phyloP scores from a whole-genome alignment of 768 basidiomycete genomes.

The Zangia roseola region DNA sequence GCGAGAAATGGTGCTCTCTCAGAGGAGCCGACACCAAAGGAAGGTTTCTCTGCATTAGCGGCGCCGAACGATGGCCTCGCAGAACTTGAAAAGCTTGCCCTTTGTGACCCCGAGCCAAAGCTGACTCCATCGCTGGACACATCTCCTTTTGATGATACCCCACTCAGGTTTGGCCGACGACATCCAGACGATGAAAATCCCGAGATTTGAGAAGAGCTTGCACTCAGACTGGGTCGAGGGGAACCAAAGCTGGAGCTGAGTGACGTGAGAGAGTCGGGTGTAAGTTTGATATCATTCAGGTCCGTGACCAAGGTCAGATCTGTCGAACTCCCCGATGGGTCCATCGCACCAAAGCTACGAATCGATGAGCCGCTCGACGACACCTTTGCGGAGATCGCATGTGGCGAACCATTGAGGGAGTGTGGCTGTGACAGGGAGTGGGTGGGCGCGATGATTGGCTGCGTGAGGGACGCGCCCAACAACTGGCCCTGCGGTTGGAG shows the following conservation, averaged over 20 bases:
- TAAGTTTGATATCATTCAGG: conserved; percentile 21
- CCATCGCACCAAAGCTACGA: conserved; percentile 13
- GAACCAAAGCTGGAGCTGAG: conserved; percentile 27
- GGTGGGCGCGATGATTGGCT: conserved; percentile 22
- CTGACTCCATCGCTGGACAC: conserved; percentile 12
- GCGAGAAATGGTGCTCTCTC: conserved; percentile 20
- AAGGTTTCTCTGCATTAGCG: conserved; percentile 15
- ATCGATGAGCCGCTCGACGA: conserved; percentile 23
- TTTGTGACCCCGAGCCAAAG: conserved; percentile 20
- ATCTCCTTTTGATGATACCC: conserved; percentile 21
- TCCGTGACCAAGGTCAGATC: conserved; percentile 27
- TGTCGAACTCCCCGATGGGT: conserved; percentile 9
- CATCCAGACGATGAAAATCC: conserved; percentile 26
- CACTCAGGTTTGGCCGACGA: conserved; percentile 22
- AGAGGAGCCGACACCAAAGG: conserved; percentile 11
- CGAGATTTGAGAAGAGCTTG: conserved; percentile 28
- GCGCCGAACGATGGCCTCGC: conserved; percentile 18
- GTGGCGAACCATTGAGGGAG: conserved; percentile 31
- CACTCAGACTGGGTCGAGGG: conserved; percentile 25
- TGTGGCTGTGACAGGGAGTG: conserved; percentile 26
- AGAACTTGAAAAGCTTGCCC: conserved; percentile 21
- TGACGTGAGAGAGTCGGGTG: conserved; percentile 28
- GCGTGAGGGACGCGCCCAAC: conserved; percentile 15
- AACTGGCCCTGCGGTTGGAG: conserved; percentile 21
- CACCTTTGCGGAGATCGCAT: conserved; percentile 19